Evolutionary conservation across 108 stramenopile species (phyloP), one percentile per base, ranked within the genome.

Genomic region (Stephanodiscus minutulus): DNA sequence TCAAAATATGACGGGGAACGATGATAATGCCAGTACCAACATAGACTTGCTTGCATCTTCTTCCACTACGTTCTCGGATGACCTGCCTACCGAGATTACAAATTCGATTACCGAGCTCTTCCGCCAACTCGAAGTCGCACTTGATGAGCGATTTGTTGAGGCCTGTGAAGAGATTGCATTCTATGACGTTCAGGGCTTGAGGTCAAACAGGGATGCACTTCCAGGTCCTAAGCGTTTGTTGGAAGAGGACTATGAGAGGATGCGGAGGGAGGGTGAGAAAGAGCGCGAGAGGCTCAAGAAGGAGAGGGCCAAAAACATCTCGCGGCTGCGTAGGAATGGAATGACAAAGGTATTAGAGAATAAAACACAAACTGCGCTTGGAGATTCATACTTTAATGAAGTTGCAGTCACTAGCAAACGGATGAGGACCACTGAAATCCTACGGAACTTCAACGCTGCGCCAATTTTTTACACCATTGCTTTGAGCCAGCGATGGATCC

Each of bases 401-500:
- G 49, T 78, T 13, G 47, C 77, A 18, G 24, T 35, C 12, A 54
- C 77, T 0, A 66, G 65, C 64, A 71, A 66, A 61, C 57, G 76
- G 33, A 82, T 87, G 84, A 62, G 81, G 44, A 86, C 91, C 0
- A 61, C 49, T 20, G 93, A 94, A 52, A 87, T 94, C 20, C 49
- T 94, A 11, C 68, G 79, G 17, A 91, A 94, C 64, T 83, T 89
- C 54, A 91, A 91, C 68, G 91, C 91, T 8, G 93, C 93, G 10
- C 93, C 93, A 4, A 76, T 94, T 44, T 94, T 91, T 52, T 94
- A 94, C 47, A 89, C 90, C 1, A 82, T 89, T 48, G 88, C 93
- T 27, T 77, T 94, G 20, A 68, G 78, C 28, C 72, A 82, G 68
- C 72, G 93, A 28, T 94, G 90, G 89, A 68, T 81, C 7, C 69